Base-by-base conservation (phyloP, 2,329 filamentous ascomycete genomes). In the Bimuria novae-zelandiae region DNA sequence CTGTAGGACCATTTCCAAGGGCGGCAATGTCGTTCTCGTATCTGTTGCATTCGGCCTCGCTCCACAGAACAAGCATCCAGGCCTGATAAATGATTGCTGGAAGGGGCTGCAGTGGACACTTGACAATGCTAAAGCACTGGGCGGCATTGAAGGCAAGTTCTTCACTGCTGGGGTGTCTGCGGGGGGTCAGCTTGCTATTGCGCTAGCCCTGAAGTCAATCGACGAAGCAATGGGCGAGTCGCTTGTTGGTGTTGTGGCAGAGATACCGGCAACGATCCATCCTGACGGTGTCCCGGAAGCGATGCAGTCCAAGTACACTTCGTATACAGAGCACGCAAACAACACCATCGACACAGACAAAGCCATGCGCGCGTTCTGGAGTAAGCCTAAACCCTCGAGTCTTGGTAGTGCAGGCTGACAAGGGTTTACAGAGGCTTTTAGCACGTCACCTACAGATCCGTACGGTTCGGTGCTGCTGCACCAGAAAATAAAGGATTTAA, bases 81-180 rank as follows among this genome's bases (percentile, higher is more conserved):
- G 58, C 6, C 44, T 67, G n/a, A 60, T 74, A 36, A 61, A 74
- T 39, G 72, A 75, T 48, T 73, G 72, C 48, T 68, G 61, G n/a
- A 64, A 67, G 5, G 69, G 68, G 12, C 57, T 70, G 25, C 48
- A 60, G 19, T 75, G 71, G 72, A 64, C 64, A 1, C 48, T 74
- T 33, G 33, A 55, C 10, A 65, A 70, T 46, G 53, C 64, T 1
- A 58, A 60, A n/a, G 55, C 52, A 37, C 27, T 70, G 49, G 57
- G 70, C 52, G 52, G 68, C 35, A 36, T 54, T 29, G 41, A 57
- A 46, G 60, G 56, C 44, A 74, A 73, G 45, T 65, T 72, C 16
- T 66, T 75, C 33, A 70, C 68, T 1, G 64, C 70, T 10, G 75
- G 76, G 17, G 64, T 64, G 3, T 76, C 74, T 7, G 76, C 76